A percentile compares a stretch with the other conserved stretches of the same genome.
phyloP scores from a whole-genome alignment of 2,329 filamentous ascomycete species.

The Trichoderma atroviride region DNA sequence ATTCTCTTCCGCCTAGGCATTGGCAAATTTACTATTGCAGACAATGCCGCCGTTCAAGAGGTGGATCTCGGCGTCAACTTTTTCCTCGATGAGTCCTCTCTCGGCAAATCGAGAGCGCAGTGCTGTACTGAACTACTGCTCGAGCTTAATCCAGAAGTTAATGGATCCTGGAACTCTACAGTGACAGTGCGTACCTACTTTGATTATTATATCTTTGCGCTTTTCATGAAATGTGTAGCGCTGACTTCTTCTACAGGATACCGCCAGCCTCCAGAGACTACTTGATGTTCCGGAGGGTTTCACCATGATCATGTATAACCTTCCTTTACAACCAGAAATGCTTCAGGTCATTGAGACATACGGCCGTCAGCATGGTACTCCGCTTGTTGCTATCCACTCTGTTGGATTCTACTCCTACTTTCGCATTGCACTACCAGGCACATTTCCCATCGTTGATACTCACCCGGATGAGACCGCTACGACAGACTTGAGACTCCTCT shows the following conservation, averaged over 20 bases:
- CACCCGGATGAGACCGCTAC: conserved; percentile 87
- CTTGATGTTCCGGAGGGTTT: conserved; percentile 48
- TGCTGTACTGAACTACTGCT: conserved; percentile 74
- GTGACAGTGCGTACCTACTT: conserved; percentile 36
- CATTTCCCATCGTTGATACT: conserved; percentile 92
- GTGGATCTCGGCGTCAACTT: conserved; percentile 94
- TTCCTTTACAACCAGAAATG: conserved; percentile 51
- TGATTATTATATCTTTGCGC: background rate
- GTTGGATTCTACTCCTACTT: conserved; percentile 91
- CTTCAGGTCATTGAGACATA: conserved; percentile 52
- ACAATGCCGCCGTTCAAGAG: conserved; percentile 75
- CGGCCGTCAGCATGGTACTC: conserved; percentile 61
- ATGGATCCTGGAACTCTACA: conserved; percentile 69
- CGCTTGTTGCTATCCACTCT: conserved; percentile 83
- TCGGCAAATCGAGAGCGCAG: conserved; percentile 78
- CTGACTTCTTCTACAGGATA: conserved; percentile 32
- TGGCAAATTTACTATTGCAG: conserved; percentile 88
- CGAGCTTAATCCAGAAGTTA: conserved; percentile 91
- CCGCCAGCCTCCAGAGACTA: conserved; percentile 43
- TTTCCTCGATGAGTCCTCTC: conserved; percentile 79
- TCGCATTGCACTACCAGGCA: conserved; percentile 73
- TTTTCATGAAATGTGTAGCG: conserved; percentile 17
- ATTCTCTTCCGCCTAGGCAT: conserved; percentile 58
- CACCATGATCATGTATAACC: conserved; percentile 59
- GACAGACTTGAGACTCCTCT: conserved; percentile 79